phyloP scores from a whole-genome alignment of 2,329 filamentous ascomycete genomes.

The Pseudogymnoascus destructans region DNA sequence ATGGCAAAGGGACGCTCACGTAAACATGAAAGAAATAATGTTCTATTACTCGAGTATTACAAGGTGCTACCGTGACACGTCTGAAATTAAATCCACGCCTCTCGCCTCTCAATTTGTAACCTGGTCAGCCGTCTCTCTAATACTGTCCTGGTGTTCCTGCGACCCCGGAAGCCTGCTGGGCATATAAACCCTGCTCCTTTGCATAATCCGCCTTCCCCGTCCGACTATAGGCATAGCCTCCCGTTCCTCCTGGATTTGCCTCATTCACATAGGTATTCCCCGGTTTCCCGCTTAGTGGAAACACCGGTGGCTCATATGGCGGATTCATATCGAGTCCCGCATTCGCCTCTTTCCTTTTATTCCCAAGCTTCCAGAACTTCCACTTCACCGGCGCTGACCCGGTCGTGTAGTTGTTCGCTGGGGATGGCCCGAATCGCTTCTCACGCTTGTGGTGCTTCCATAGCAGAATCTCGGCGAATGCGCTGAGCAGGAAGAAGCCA shows the following conservation, averaged over 20 bases:
- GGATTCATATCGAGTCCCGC: neutral
- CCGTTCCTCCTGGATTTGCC: neutral
- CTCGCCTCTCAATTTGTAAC: neutral
- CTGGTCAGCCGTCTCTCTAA: neutral
- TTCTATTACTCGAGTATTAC: constrained; percentile 3
- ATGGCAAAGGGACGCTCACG: neutral
- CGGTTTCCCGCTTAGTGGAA: neutral
- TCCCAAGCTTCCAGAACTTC: neutral
- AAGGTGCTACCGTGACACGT: neutral
- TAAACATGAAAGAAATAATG: neutral
- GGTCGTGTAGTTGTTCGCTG: constrained; percentile 54
- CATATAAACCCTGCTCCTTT: constrained; percentile 7
- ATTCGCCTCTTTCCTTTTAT: neutral
- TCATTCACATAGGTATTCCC: neutral
- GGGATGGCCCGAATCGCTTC: constrained; percentile 55
- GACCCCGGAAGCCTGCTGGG: neutral
- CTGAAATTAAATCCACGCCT: neutral
- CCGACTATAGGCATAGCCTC: constrained; percentile 4
- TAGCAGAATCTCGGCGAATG: constrained; percentile 54
- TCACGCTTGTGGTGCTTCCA: constrained; percentile 60
- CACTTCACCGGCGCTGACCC: constrained; percentile 34
- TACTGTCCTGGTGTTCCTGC: constrained; percentile 4
- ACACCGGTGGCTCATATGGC: neutral
- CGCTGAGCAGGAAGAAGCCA: constrained; percentile 62
- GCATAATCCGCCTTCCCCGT: constrained; percentile 1